phyloP scores from a whole-genome alignment of 345 rosid genomes.

The Combretum micranthum region DNA sequence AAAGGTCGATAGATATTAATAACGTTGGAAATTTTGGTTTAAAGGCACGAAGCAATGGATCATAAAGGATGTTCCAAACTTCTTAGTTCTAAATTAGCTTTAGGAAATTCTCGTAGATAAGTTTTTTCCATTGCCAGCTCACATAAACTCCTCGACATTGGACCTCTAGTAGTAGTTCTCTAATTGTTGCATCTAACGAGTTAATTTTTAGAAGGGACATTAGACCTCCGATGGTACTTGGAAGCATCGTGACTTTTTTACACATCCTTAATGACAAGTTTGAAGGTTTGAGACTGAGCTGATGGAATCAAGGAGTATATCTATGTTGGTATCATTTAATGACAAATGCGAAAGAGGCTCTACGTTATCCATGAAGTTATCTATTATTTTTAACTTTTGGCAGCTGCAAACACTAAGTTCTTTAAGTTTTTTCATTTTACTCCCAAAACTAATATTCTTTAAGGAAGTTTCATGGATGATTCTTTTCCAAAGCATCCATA shows the following conservation, averaged over 20 bases:
- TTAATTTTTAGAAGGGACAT: neutral
- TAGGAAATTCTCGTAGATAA: neutral
- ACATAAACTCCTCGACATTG: neutral
- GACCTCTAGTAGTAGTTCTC: neutral
- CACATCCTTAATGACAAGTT: no score
- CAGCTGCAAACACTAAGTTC: neutral
- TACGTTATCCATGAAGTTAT: no score
- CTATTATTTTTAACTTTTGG: no score
- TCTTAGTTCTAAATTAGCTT: neutral
- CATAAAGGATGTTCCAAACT: no score
- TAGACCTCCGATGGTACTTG: no score
- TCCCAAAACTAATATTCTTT: neutral
- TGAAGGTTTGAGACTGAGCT: no score
- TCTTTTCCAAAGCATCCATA: neutral
- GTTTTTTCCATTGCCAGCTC: neutral
- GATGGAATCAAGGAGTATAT: neutral
- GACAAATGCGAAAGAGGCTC: neutral
- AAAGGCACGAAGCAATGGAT: no score
- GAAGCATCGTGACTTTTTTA: no score
- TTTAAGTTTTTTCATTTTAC: neutral
- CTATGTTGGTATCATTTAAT: rapidly evolving
- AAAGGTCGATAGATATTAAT: no score
- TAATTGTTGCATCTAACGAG: neutral
- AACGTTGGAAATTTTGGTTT: no score
- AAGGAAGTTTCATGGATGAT: rapidly evolving